Evolutionary conservation across 179 eudicot genomes (phyloP), one percentile per base, ranked within the genome.

Genomic region (Nepenthes alata): DNA sequence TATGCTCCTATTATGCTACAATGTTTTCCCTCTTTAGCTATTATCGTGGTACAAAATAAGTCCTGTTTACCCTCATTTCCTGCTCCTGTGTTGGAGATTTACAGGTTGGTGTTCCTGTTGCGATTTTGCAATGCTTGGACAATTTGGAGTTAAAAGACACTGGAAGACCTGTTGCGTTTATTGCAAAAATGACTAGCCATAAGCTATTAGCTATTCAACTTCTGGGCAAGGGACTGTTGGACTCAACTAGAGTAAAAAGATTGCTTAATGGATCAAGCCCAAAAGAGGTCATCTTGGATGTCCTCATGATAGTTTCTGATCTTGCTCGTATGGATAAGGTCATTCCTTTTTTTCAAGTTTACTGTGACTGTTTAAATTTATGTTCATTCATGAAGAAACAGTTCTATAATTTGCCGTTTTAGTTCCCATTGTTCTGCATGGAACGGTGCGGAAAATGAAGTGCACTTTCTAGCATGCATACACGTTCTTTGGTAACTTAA

Each of bases 311-410:
- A 52, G 74, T 90, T 38, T 94, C 99, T 65, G 97, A 90, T 74
- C 82, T 94, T 63, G 97, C 99, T 71, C 95, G 99, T 36, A 90
- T 85, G 93, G 94, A 90, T 52, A 90, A 90, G 97, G 99, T 94
- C 49, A 74, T 65, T 57, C 11, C 5, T 50, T 13, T 50, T 2
- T 41, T 4, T 41, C 45, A 41, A 7, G 45, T 41, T 4, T 41
- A 41, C 45, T 4, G 8, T 11, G 11, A 11, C 53, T 50, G 53
- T n/a, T 50, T 7, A n/a, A n/a, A n/a, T 47, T 47, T 47, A 25
- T 25, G 25, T 25, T 25, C 25, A 25, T 7, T 41, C 45, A 41
- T 41, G 45, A 41, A 41, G 45, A 7, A 41, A 41, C 45, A 41
- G 5, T 41, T 41, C 45, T 41, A 41, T 7, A 41, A 4, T 41